Base-by-base conservation (phyloP, 2,329 filamentous ascomycete genomes). In the Pseudocercospora musae region DNA sequence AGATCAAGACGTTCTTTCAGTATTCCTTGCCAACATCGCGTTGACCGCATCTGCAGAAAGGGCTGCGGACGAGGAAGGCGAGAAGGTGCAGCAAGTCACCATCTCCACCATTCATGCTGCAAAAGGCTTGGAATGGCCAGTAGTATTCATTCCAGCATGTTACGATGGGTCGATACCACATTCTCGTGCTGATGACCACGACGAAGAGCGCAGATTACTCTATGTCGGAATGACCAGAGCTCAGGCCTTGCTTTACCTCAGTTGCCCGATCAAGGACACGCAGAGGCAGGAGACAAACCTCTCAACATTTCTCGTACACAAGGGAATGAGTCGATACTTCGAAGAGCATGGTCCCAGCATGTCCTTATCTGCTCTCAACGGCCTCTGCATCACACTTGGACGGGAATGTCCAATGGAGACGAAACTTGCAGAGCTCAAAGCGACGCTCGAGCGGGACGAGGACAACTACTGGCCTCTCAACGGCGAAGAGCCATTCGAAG, bases 151-250 rank as follows among this genome's bases (percentile, higher is more conserved):
- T 15, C 93, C 95, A 5, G 91, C 90, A 1, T 89, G 92, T 25
- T 96, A 96, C 73, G 87, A 92, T 52, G 95, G 94, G 0, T 94
- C 89, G 1, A 96, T 98, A 62, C 94, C 94, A 4, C 94, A 98
- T 74, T 89, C 88, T 1, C 85, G 93, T 68, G 85, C 92, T 1
- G 93, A 97, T 50, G 91, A 98, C 72, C 82, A 84, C 2, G 89
- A 94, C 60, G 94, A 99, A 76, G 94, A 99, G 75, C 84, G 95
- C 62, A 84, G 94, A 27, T 78, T 99, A 50, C 81, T 99, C 0
- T 99, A 98, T 71, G 95, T 99, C 13, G 94, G 93, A 27, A 98
- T 99, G 93, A 99, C 94, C 2, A 84, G 94, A 73, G 94, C 95
- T 6, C 89, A 98, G 74, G 88, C 87, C 0, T 78, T 98, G 29